Evolutionary conservation across 768 basidiomycete species (phyloP).

Genomic region (Hygrocybe coccinea): DNA sequence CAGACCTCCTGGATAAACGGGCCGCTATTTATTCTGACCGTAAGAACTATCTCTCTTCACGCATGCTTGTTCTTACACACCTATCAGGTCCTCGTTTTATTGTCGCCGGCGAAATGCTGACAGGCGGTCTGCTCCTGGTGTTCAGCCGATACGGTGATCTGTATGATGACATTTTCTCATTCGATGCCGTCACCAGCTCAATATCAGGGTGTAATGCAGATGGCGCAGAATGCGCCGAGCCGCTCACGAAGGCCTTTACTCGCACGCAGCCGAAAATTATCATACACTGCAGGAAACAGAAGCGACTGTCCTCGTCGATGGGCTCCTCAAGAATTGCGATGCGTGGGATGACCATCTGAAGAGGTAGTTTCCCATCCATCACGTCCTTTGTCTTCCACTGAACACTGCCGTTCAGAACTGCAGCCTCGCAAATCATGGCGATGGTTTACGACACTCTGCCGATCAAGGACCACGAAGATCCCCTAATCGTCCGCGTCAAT

Average conservation of each 20-base stretch:
- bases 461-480: slow-evolving; percentile 10
- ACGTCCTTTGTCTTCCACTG: not conserved
- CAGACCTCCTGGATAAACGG: slow-evolving; percentile 32
- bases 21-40: slow-evolving; percentile 25
- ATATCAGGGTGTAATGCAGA: slow-evolving; percentile 13
- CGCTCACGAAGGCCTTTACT: slow-evolving; percentile 21
- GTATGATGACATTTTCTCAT: slow-evolving; percentile 7
- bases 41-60: too few species aligned
- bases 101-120: slow-evolving; percentile 27
- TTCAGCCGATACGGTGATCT: slow-evolving; percentile 14
- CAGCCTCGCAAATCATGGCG: slow-evolving; percentile 9
- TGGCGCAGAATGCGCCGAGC: slow-evolving; percentile 28
- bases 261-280: slow-evolving; percentile 7
- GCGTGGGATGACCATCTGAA: slow-evolving; percentile 22
- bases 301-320: slow-evolving; percentile 2
- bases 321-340: slow-evolving; percentile 10
- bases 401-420: slow-evolving; percentile 7
- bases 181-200: not conserved
- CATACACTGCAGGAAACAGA: slow-evolving; percentile 10
- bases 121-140: slow-evolving; percentile 23
- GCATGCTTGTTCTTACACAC: too few species aligned
- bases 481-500: slow-evolving; percentile 10
- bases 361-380: not conserved
- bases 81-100: slow-evolving; percentile 24
- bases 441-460: slow-evolving; percentile 13